Percentiles rank a stretch among this genome's conserved stretches.
These are phyloP conservation scores for Limtongozyma cylindracea DNA, from an alignment of 805 yeast genomes.

Conservation along the genomic window DNA sequence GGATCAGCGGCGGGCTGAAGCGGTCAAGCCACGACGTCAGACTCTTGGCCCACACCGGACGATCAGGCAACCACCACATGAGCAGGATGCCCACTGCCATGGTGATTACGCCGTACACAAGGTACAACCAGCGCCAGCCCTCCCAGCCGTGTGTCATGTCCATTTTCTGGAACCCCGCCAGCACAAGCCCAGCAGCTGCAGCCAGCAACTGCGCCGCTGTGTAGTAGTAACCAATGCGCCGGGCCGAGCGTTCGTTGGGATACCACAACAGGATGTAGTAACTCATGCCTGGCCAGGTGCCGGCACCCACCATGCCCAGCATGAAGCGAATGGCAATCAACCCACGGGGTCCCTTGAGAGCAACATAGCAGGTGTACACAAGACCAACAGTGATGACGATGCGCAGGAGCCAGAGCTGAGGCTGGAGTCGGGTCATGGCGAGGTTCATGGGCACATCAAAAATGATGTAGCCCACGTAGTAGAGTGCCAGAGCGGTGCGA, in stretches of 20 bases:
- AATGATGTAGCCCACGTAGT: slow-evolving; percentile 61
- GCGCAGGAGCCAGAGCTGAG: slow-evolving; percentile 68
- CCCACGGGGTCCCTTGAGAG: slow-evolving; percentile 28
- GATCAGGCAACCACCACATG: slow-evolving; percentile 72
- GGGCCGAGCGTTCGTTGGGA: slow-evolving; percentile 52
- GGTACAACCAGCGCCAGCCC: slow-evolving; percentile 77
- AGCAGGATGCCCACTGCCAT: slow-evolving; percentile 34
- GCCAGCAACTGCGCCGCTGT: slow-evolving; percentile 87
- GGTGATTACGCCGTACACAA: slow-evolving; percentile 53
- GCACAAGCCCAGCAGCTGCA: slow-evolving; percentile 67
- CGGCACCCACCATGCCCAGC: slow-evolving; percentile 60
- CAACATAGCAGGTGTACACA: slow-evolving; percentile 51
- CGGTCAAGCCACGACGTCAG: no score
- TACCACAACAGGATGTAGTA: slow-evolving; percentile 71
- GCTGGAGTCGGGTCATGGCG: slow-evolving; percentile 59
- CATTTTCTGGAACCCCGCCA: slow-evolving; percentile 75
- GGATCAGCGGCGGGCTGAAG: slow-evolving; percentile 3
- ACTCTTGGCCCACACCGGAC: no score
- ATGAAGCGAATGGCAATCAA: slow-evolving; percentile 48
- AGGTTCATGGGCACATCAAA: slow-evolving; percentile 81
- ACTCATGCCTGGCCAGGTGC: slow-evolving; percentile 80
- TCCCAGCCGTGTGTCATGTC: slow-evolving; percentile 42
- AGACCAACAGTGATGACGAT: slow-evolving; percentile 56
- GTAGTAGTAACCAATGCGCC: slow-evolving; percentile 68
- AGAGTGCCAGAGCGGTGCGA: slow-evolving; percentile 56